A percentile compares a stretch with the other conserved stretches of the same genome.
phyloP scores from a whole-genome alignment of 768 basidiomycete species.

The Pholiota conissans region DNA sequence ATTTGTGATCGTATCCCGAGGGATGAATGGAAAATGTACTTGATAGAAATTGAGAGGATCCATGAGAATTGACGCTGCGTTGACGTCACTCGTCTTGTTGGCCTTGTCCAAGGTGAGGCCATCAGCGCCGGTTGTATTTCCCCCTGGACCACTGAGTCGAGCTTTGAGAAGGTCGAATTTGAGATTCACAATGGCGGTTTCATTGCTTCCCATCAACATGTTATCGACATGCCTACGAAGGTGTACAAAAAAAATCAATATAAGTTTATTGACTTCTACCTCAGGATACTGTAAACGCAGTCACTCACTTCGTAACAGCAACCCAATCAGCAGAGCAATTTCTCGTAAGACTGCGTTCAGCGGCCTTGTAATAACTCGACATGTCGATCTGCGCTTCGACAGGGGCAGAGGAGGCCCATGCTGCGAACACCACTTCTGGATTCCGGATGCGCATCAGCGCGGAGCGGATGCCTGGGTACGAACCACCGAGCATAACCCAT shows the following conservation, averaged over 20 bases:
- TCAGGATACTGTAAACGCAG: too few relatives aligned
- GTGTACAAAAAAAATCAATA: background rate
- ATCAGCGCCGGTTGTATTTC: conserved; percentile 36
- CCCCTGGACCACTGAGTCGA: conserved; percentile 40
- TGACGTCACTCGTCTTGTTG: conserved; percentile 34
- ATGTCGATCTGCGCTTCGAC: conserved; percentile 53
- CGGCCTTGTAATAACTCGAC: conserved; percentile 50
- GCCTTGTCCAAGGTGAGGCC: conserved; percentile 32
- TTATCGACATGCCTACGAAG: conserved; percentile 32
- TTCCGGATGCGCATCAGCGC: conserved; percentile 46
- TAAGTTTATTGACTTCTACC: background rate
- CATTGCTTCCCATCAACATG: conserved; percentile 30
- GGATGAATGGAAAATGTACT: conserved; percentile 20
- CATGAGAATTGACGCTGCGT: conserved; percentile 46
- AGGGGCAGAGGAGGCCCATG: conserved; percentile 51
- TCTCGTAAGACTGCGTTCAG: conserved; percentile 46
- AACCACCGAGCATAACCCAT: conserved; percentile 51
- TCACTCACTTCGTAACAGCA: conserved; percentile 35
- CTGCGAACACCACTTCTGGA: conserved; percentile 43
- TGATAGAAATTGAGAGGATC: conserved; percentile 50
- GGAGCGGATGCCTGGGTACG: conserved; percentile 48
- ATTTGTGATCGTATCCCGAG: background rate
- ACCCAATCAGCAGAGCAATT: conserved; percentile 57
- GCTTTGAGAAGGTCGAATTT: conserved; percentile 44
- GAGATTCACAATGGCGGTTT: conserved; percentile 33